Percentiles rank a stretch among this genome's conserved stretches.
Evolutionary conservation across 805 yeast genomes (phyloP).

Genomic region (Saturnispora besseyi): DNA sequence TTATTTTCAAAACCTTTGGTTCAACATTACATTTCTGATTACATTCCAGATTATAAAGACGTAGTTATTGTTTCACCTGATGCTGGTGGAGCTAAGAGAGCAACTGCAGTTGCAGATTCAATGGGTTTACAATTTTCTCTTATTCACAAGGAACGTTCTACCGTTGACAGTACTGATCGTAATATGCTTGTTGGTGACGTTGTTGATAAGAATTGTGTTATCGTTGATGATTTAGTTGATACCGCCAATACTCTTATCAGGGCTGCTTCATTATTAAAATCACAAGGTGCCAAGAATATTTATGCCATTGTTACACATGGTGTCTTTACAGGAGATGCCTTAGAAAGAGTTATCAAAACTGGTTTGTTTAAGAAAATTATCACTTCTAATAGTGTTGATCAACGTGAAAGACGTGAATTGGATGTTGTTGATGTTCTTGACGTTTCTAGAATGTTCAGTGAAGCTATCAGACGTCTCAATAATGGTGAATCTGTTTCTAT

Average conservation of each 20-base stretch:
- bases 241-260: constrained; percentile 87
- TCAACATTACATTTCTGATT: constrained; percentile 71
- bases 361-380: constrained; percentile 68
- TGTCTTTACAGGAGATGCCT: constrained; percentile 85
- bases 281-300: constrained; percentile 83
- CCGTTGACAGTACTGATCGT: constrained; percentile 31
- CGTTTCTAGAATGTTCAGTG: constrained; percentile 82
- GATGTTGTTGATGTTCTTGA: constrained; percentile 71
- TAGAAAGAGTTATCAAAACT: constrained; percentile 55
- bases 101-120: constrained; percentile 88
- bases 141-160: constrained; percentile 85
- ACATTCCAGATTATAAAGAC: constrained; percentile 70
- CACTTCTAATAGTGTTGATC: constrained; percentile 90
- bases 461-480: constrained; percentile 90
- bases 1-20: constrained; percentile 80
- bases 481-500: constrained; percentile 94
- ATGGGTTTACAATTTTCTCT: constrained; percentile 84
- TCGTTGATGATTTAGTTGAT: constrained; percentile 89
- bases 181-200: constrained; percentile 98
- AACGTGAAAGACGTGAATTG: constrained; percentile 38
- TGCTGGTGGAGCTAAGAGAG: constrained; percentile 98
- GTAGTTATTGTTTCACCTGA: constrained; percentile 95
- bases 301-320: constrained; percentile 91
- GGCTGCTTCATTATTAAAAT: constrained; percentile 86
- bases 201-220: constrained; percentile 72